Evolutionary conservation across 352 stramenopile genomes (phyloP).

Genomic region (Globisporangium nagaii): DNA sequence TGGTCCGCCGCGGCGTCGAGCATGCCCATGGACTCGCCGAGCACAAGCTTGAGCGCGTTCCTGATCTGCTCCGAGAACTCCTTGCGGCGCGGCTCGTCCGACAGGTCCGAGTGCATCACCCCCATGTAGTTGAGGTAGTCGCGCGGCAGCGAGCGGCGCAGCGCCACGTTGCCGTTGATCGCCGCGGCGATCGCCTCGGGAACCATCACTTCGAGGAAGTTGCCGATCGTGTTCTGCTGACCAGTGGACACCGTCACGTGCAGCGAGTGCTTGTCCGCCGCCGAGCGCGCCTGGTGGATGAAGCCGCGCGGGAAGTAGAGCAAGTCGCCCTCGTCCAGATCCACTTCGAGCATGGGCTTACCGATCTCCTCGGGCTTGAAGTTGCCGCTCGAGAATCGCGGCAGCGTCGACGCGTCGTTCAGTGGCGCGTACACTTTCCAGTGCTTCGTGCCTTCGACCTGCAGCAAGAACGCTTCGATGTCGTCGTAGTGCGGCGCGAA

Average conservation of each 20-base stretch:
- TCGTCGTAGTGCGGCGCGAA: conserved; percentile 98
- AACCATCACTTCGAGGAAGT: conserved; percentile 66
- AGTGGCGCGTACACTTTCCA: conserved; percentile 89
- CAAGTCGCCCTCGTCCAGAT: conserved; percentile 81
- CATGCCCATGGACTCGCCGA: conserved; percentile 64
- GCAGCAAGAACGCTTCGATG: conserved; percentile 94
- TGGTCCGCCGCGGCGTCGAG: conserved; percentile 69
- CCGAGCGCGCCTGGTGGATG: conserved; percentile 77
- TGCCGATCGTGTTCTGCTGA: conserved; percentile 80
- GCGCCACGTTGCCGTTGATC: conserved; percentile 46
- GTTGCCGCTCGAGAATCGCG: conserved; percentile 68
- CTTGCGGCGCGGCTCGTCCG: conserved; percentile 34
- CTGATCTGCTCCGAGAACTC: conserved; percentile 53
- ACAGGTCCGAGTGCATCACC: conserved; percentile 75
- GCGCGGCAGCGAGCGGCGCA: conserved; percentile 76
- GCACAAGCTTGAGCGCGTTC: conserved; percentile 49
- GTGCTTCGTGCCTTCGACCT: conserved; percentile 90
- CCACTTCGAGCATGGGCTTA: conserved; percentile 71
- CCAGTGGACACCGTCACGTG: conserved; percentile 89
- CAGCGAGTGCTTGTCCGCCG: conserved; percentile 64
- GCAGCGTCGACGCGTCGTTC: conserved; percentile 46
- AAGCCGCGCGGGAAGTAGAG: conserved; percentile 90
- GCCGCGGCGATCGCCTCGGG: conserved; percentile 52
- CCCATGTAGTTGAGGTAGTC: conserved; percentile 89
- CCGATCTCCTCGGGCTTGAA: conserved; percentile 71